These are phyloP conservation scores for Calonectria ilicicola DNA, from an alignment of 2,329 filamentous ascomycete genomes.

Conservation along the genomic window DNA sequence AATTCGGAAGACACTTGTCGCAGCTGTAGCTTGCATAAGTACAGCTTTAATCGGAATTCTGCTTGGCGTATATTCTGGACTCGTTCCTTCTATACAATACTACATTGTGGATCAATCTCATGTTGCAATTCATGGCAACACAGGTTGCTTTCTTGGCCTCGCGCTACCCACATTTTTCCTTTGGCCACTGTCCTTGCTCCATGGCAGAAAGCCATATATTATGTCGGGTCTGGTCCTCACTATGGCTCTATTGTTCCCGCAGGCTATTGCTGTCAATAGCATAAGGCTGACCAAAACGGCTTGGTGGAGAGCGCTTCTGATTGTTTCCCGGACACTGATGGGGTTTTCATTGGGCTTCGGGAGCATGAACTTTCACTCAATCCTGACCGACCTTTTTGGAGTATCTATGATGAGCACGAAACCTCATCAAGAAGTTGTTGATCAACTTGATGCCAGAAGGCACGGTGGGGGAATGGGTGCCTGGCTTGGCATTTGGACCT, in stretches of 20 bases:
- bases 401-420: conserved; percentile 79
- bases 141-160: conserved; percentile 77
- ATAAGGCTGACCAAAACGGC: conserved; percentile 67
- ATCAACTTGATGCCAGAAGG: conserved; percentile 75
- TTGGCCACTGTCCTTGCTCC: conserved; percentile 81
- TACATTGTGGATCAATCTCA: conserved; percentile 78
- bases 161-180: conserved; percentile 76
- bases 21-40: conserved; percentile 77
- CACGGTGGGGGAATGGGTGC: conserved; percentile 83
- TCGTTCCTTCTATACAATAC: conserved; percentile 84
- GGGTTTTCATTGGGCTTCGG: conserved; percentile 79
- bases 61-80: conserved; percentile 81
- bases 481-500: conserved; percentile 85
- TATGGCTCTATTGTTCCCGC: conserved; percentile 80
- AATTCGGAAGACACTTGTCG: conserved; percentile 75
- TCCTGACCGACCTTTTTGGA: conserved; percentile 80
- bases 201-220: conserved; percentile 84
- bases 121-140: conserved; percentile 78
- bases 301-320: conserved; percentile 69
- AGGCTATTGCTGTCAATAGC: conserved; percentile 73
- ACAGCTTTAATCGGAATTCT: conserved; percentile 78
- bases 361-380: conserved; percentile 81
- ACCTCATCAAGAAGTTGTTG: conserved; percentile 79
- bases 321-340: conserved; percentile 74
- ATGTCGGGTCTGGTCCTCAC: conserved; percentile 75